Evolutionary conservation across 768 basidiomycete species (phyloP).

Genomic region (Strobilomyces confusus): DNA sequence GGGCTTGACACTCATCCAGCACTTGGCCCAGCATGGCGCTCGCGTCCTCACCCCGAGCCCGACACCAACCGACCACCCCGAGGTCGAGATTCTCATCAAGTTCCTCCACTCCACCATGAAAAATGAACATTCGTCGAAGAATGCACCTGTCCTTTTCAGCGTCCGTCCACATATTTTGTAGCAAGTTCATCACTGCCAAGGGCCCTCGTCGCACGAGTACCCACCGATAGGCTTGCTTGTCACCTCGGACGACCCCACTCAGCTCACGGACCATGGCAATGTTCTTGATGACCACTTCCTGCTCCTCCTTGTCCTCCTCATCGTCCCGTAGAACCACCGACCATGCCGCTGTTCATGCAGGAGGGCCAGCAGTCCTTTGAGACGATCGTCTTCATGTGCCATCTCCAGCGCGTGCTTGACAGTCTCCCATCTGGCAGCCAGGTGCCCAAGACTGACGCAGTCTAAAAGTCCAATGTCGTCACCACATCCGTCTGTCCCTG

Average conservation of each 20-base stretch:
- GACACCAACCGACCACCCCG: slow-evolving; percentile 39
- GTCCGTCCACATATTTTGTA: slow-evolving; percentile 67
- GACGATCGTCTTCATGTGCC: slow-evolving; percentile 60
- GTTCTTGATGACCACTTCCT: slow-evolving; percentile 76
- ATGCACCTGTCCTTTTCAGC: slow-evolving; percentile 63
- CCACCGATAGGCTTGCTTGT: slow-evolving; percentile 52
- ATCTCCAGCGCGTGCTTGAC: slow-evolving; percentile 82
- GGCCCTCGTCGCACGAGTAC: slow-evolving; percentile 78
- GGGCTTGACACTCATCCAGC: slow-evolving; percentile 63
- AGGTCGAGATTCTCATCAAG: slow-evolving; percentile 57
- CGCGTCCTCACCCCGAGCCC: slow-evolving; percentile 67
- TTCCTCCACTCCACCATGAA: slow-evolving; percentile 64
- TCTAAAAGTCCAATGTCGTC: slow-evolving; percentile 70
- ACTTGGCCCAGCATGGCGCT: slow-evolving; percentile 69
- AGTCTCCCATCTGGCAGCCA: slow-evolving; percentile 66
- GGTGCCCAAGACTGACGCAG: slow-evolving; percentile 39
- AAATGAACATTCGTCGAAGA: slow-evolving; percentile 80
- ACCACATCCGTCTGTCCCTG: slow-evolving; percentile 71
- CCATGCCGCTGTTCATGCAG: slow-evolving; percentile 38
- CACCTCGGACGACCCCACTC: slow-evolving; percentile 25
- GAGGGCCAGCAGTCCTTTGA: slow-evolving; percentile 68
- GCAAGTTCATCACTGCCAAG: slow-evolving; percentile 58
- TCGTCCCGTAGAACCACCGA: slow-evolving; percentile 60
- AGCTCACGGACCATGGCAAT: slow-evolving; percentile 50
- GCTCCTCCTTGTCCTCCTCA: slow-evolving; percentile 73